A percentile compares a stretch with the other conserved stretches of the same genome.
These are phyloP conservation scores for Cornus suecica DNA, from an alignment of 148 eudicot species.

Conservation along the genomic window DNA sequence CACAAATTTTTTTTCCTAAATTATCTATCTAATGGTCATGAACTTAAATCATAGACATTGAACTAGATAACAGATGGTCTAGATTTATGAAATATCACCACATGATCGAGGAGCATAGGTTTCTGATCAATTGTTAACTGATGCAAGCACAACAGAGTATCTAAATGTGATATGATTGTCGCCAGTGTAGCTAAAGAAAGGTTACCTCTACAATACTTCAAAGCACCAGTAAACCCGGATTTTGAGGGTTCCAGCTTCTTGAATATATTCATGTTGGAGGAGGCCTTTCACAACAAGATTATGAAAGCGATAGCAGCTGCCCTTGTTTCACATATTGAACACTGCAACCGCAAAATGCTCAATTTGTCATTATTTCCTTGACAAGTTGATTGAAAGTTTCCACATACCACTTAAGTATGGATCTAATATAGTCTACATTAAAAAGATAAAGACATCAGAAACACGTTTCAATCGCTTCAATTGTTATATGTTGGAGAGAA, in stretches of 20 bases:
- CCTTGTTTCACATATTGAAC: not conserved
- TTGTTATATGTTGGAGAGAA: no score
- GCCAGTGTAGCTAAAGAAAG: not conserved
- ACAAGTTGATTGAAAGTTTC: no score
- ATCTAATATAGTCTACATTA: not conserved
- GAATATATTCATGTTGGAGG: conserved; percentile 44
- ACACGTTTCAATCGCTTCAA: not conserved
- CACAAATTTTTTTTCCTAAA: not conserved
- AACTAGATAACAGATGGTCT: not conserved
- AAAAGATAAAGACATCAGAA: not conserved
- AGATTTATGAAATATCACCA: not conserved
- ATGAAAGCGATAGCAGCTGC: not conserved
- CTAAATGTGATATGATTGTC: not conserved
- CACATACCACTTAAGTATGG: not conserved
- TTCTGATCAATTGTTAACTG: not conserved
- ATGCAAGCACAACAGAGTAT: not conserved
- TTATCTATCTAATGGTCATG: not conserved
- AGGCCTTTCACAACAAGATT: conserved; percentile 10
- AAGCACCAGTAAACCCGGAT: conserved; percentile 17
- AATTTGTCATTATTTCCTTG: no score
- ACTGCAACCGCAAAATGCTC: not conserved
- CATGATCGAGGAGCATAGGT: not conserved
- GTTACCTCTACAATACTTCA: conserved; percentile 49
- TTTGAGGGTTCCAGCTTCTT: conserved; percentile 40
- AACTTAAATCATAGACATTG: not conserved